Base-by-base conservation (phyloP, 129 eudicot species). In the Pittosporum tobira region DNA sequence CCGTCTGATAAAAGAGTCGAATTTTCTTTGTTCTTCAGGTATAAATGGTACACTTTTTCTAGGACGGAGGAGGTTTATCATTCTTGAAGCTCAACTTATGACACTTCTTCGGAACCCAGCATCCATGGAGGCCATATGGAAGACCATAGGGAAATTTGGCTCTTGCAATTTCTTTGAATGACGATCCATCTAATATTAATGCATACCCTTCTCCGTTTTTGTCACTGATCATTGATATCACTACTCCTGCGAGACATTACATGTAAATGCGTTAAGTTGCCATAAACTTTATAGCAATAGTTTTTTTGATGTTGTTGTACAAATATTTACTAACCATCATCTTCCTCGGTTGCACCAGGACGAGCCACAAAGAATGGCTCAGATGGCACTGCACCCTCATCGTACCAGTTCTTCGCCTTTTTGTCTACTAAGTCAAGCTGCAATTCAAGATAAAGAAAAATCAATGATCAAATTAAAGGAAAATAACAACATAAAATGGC, bases 131-230 rank as follows among this genome's bases (percentile, higher is more conserved):
- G 23, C 99, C 99, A 64, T 93, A 93, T 1, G 99, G 99, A 63
- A 93, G 93, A 24, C 96, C 99, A 61, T 93, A 93, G 5, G 99
- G 99, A 63, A 93, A 87, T 71, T 84, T 93, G 19, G 99, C 99
- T 75, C 99, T 79, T 12, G 99, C 96, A 23, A 93, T 84, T 81
- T 93, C 96, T 75, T 87, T 81, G 55, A 93, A 93, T 24, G 86
- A 71, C 28, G 87, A 65, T 16, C 86, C 96, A 23, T 93, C 94
- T 23, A 93, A 59, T 22, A 93, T 19, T 20, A 93, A 20, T 3
- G 94, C 96, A 44, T 84, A 93, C 24, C 99, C 99, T 72, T 84
- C 94, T 0, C 96, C 99, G 51, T 87, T 79, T 67, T 79, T 84
- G 60, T 69, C 94, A 74, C 94, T 93, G 24, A 93, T 71, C 62